Base-by-base conservation (phyloP, 2,329 filamentous ascomycete genomes). In the Fusarium continuum region DNA sequence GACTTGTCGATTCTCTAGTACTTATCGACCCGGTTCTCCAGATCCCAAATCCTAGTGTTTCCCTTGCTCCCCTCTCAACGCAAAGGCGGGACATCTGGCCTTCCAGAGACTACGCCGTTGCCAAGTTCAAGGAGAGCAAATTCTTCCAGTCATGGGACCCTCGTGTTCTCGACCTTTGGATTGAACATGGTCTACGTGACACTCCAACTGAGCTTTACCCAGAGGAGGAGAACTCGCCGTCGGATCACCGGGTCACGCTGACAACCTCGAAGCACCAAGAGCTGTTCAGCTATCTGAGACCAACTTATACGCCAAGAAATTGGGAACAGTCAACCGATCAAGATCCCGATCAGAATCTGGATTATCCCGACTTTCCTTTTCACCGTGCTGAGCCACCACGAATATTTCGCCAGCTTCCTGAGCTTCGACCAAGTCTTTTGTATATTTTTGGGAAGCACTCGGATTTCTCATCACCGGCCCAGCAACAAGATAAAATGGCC, bases 131-230 rank as follows among this genome's bases (percentile, higher is more conserved):
- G n/a, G 17, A 29, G n/a, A 48, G 31, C 10, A 48, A 48, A 4
- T 36, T 52, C 13, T 52, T 52, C 13, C 31, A 48, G 19, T 22
- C 31, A 23, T 52, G 49, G 49, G 41, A 52, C 8, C n/a, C 41
- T 29, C 49, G 49, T 19, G 41, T 52, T 1, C 49, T 52, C 8
- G 31, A 52, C 10, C 23, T 28, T 2, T 52, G 41, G 49, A 25
- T 52, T 2, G 7, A 29, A 3, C 1, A 52, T 48, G 49, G 49
- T 3, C 25, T 52, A 7, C 41, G 41, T 6, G 2, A 19, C 13
- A 3, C 29, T 13, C 49, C 49, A 2, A 52, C 41, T 8, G 41
- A 48, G 4, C 31, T 48, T 26, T 9, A 47, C 17, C 9, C 19
- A 2, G 7, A 16, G 9, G 22, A 44, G 8, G 8, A 8, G 2